Base-by-base conservation (phyloP, 2,329 filamentous ascomycete genomes). In the Microcyclosporella mali region DNA sequence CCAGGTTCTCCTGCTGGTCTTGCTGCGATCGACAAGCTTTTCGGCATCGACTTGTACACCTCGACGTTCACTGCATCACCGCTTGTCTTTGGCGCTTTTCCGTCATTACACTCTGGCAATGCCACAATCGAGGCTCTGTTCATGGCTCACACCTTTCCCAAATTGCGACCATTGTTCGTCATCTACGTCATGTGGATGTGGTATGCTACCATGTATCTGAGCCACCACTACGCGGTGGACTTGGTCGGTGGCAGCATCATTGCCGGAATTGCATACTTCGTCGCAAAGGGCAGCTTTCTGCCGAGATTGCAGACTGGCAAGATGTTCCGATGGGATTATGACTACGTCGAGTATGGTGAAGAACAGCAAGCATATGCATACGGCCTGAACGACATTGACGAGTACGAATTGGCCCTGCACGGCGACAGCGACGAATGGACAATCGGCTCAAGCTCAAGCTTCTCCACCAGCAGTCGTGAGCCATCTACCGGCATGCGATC, bases 141-240 rank as follows among this genome's bases (percentile, higher is more conserved):
- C 73, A 85, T 97, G 82, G 86, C 84, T 66, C 84, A 94, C 67
- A 82, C 86, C 63, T 95, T 97, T 73, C 90, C 90, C 3, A 81
- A 79, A 48, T 77, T 94, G 53, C 81, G 85, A 53, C 80, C 83
- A 10, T 68, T 92, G 40, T 94, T 94, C 67, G 77, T 89, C 51
- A 74, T 78, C 51, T 97, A 95, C 66, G 84, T 85, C 33, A 77
- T 85, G 62, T 95, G 90, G 90, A 82, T 95, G 58, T 95, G 88
- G 86, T 97, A 90, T 88, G 85, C 89, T 10, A 97, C 90, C 55
- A 95, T 97, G 88, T 95, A 97, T 63, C 78, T 97, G 40, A 94
- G 87, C 59, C 90, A 97, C 68, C 90, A 97, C 70, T 97, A 97
- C 63, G 90, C 89, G 25, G 85, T 97, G 31, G 90, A 97, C 65